A percentile compares a stretch with the other conserved stretches of the same genome.
Evolutionary conservation across 116 monocot genomes (phyloP).

Genomic region (Trichopus zeylanicus): DNA sequence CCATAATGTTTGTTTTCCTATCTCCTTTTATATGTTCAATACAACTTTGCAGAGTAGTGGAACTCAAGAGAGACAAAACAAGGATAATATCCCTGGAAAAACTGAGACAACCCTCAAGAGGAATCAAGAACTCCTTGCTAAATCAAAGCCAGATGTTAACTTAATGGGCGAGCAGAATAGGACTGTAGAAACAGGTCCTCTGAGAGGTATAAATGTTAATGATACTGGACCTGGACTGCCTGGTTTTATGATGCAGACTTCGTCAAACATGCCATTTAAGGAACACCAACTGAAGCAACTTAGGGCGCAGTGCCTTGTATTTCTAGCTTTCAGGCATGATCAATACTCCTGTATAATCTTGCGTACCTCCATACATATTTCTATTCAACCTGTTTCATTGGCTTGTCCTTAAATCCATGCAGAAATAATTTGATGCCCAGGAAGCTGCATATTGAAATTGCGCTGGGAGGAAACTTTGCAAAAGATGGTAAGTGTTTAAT

Average conservation of each 20-base stretch:
- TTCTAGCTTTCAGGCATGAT: constrained; percentile 93
- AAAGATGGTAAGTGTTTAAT: constrained; percentile 52
- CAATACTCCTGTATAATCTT: constrained; percentile 1
- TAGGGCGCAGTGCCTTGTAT: constrained; percentile 98
- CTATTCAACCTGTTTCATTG: neutral
- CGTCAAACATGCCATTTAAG: constrained; percentile 65
- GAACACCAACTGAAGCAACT: constrained; percentile 98
- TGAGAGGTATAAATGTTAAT: constrained; percentile 15
- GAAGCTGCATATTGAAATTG: constrained; percentile 91
- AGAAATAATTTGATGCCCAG: constrained; percentile 89
- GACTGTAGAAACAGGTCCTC: constrained; percentile 4
- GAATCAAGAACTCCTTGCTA: constrained; percentile 11
- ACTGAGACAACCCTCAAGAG: constrained; percentile 8
- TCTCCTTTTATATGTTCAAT: too few relatives aligned
- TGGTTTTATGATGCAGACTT: constrained; percentile 24
- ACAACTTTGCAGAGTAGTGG: constrained; percentile 28
- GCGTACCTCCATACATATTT: neutral
- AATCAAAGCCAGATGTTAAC: constrained; percentile 17
- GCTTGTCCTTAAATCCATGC: constrained; percentile 7
- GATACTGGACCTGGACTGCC: constrained; percentile 21
- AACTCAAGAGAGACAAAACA: constrained; percentile 21
- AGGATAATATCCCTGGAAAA: constrained; percentile 16
- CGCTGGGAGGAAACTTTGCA: constrained; percentile 51
- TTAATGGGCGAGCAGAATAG: constrained; percentile 8
- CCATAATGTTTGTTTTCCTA: neutral